Evolutionary conservation across 345 rosid genomes (phyloP), one percentile per base, ranked within the genome.

Genomic region (Triadica sebifera): DNA sequence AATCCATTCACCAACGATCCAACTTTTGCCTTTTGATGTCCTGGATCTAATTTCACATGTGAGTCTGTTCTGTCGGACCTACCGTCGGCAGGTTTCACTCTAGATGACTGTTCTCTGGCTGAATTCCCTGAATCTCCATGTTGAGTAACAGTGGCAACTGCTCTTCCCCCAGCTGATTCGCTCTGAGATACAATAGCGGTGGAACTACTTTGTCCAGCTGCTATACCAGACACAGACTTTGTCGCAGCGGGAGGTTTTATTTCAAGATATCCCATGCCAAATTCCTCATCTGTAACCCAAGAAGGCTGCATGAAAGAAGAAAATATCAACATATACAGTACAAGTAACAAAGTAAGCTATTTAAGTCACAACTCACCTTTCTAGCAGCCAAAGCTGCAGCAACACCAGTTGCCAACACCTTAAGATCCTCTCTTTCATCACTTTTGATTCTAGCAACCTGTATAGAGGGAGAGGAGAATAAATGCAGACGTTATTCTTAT

Each of bases 261-360:
- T 74, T 96, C 98, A 69, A 96, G 90, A 80, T 88, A 93, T 79
- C 99, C 99, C 99, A 91, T 91, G 78, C 97, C 95, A 86, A 93
- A 96, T 83, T 96, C 99, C 83, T 96, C 99, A 80, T 96, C 99
- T 0, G 99, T 93, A 56, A 96, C 95, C 99, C 99, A 96, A 51
- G 87, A 89, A 47, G 97, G 86, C 99, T 96, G 92, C 76, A 86
- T 65, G 80, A 29, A 43, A 66, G 8, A 65, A 75, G 63, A 67
- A 49, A 69, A 57, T 4, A 41, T 58, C 49, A 66, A 60, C 2
- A 25, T 4, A 16, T 43, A 22, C 6, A 51, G 12, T 15, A 49
- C 11, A 24, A 38, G 49, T 22, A 60, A 60, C 20, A 19, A 60
- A 15, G 56, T 60, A 51, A 45, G 71, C 41, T 51, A 60, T 65